These are phyloP conservation scores for Alternaria postmessia DNA, from an alignment of 2,329 filamentous ascomycete genomes.

Conservation along the genomic window DNA sequence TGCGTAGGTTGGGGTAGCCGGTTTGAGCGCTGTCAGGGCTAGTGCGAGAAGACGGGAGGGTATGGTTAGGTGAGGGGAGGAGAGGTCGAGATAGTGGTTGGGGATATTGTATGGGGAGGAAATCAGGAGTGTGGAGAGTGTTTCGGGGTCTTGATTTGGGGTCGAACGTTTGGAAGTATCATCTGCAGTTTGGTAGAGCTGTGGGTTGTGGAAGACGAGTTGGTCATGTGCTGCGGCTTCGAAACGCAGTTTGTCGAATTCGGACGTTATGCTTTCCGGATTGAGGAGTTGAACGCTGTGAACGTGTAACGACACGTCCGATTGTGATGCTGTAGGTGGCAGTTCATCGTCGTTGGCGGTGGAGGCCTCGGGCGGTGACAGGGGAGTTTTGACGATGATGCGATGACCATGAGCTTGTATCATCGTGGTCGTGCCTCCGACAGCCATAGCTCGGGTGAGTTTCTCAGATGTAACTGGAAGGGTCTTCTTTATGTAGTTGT, in stretches of 20 bases:
- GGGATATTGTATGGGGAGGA: conserved; percentile 78
- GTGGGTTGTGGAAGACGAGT: conserved; percentile 18
- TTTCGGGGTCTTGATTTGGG: neutral
- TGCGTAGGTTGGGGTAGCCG: conserved; percentile 75
- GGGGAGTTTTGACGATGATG: neutral
- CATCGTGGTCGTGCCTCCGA: neutral
- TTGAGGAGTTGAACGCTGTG: conserved; percentile 26
- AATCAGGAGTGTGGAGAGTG: conserved; percentile 57
- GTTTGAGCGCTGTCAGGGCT: conserved; percentile 71
- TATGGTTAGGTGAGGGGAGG: conserved; percentile 62
- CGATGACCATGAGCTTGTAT: neutral
- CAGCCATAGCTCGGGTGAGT: neutral
- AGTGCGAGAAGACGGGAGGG: conserved; percentile 75
- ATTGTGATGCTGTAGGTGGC: neutral
- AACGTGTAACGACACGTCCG: neutral
- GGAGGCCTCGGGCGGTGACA: neutral
- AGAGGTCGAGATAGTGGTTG: conserved; percentile 76
- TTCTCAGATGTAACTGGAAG: neutral
- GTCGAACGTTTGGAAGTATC: neutral
- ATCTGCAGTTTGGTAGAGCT: conserved; percentile 23
- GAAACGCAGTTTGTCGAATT: conserved; percentile 47
- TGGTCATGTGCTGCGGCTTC: conserved; percentile 43
- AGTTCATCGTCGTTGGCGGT: neutral
- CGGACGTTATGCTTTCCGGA: conserved; percentile 36
- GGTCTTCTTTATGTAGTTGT: neutral